Conservation (phyloP, 345 rosid genomes). For the Populus nigra region DNA sequence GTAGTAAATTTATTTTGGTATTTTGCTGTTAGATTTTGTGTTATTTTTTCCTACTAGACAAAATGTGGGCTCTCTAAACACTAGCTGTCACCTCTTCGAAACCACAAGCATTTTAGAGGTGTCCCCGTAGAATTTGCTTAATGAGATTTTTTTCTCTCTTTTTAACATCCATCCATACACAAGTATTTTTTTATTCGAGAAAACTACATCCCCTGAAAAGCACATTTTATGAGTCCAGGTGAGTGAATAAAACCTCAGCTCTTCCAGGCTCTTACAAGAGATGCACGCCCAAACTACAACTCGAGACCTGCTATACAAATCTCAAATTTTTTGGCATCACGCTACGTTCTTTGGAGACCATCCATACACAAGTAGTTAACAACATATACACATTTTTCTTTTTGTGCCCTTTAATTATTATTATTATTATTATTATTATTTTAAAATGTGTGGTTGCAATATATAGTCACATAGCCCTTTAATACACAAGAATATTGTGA, state of each 20-base stretch:
- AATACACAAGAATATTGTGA: background rate
- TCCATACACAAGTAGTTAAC: background rate
- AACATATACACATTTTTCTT: background rate
- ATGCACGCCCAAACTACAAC: too few species aligned
- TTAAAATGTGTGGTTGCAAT: conserved; percentile 9
- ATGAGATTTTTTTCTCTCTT: conserved; percentile 7
- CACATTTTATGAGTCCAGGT: too few species aligned
- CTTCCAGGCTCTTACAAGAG: too few species aligned
- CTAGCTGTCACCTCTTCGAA: background rate
- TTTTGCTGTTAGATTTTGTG: conserved; percentile 40
- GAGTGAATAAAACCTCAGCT: too few species aligned
- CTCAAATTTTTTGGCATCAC: too few species aligned
- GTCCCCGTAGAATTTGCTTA: conserved; percentile 5
- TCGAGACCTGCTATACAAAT: too few species aligned
- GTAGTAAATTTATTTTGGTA: conserved; percentile 45
- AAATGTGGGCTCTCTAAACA: conserved; percentile 18
- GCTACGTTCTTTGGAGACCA: too few species aligned
- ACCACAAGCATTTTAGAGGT: background rate
- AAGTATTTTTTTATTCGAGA: background rate
- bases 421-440: background rate
- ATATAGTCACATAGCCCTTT: background rate
- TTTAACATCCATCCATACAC: background rate
- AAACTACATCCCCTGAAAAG: too few species aligned
- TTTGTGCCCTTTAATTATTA: background rate
- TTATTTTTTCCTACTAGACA: conserved; percentile 24